These are phyloP conservation scores for Rhizoctonia solani DNA, from an alignment of 1,284 basidiomycete genomes.

Conservation along the genomic window DNA sequence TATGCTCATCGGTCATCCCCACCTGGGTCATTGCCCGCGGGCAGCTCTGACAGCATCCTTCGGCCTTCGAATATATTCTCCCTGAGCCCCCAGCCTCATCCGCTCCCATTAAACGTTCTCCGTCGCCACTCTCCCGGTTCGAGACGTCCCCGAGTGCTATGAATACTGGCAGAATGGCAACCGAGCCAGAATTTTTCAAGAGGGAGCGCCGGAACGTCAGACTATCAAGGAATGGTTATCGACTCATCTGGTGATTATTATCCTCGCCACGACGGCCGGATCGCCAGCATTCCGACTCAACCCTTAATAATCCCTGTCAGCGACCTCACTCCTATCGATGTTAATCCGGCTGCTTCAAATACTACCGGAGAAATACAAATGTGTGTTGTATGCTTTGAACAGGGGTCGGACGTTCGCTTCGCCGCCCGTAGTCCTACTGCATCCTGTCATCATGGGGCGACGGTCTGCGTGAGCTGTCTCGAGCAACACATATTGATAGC, in stretches of 20 bases:
- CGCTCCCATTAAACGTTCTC: background rate
- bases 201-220: no score
- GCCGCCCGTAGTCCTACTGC: conserved; percentile 14
- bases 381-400: conserved; percentile 20
- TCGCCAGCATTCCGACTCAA: background rate
- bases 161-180: no score
- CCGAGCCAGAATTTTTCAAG: no score
- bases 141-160: no score
- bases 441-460: background rate
- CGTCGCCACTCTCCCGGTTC: background rate
- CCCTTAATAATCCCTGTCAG: background rate
- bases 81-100: background rate
- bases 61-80: background rate
- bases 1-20: background rate
- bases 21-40: background rate
- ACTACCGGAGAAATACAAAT: background rate
- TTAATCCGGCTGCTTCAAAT: background rate
- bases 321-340: background rate
- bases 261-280: conserved; percentile 5
- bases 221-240: background rate
- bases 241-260: conserved; percentile 24
- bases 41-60: background rate
- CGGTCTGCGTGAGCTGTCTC: conserved; percentile 3
- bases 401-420: background rate
- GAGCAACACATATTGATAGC: conserved; percentile 9